Base-by-base conservation (phyloP, 306 rosid genomes). In the Malus sylvestris region DNA sequence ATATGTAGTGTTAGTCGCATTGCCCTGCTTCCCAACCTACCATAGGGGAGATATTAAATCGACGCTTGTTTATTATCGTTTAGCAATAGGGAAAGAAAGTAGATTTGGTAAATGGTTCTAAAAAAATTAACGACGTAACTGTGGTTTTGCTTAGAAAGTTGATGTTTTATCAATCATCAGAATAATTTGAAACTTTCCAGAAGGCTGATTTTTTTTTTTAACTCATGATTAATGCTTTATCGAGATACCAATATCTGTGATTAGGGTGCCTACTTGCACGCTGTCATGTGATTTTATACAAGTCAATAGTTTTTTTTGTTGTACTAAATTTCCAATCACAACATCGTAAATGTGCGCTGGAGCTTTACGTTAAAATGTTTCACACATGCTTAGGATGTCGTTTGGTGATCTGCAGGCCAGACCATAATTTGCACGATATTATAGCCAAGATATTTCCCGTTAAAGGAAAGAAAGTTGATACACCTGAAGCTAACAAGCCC, bases 381-480 rank as follows among this genome's bases (percentile, higher is more conserved):
- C 66, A 51, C 52, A 14, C 73, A 44, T 78, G 67, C 76, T 63
- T 40, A 68, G 68, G 71, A 55, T 76, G 67, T 35, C 64, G 60
- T 55, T 51, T 79, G 69, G 76, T 81, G 67, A 63, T 83, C 45
- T 82, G 77, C 96, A 95, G 99, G 97, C 97, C 97, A 63, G 99
- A 95, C 86, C 97, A 92, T 85, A 95, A 95, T 88, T 78, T 95
- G 84, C 99, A 95, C 87, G 99, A 95, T 82, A 87, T 95, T 64
- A 91, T 97, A 81, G 86, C 89, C 67, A 95, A 92, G 85, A 76
- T 92, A 58, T 95, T 95, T 88, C 99, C 99, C 73, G 74, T 80
- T 15, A 88, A 79, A 70, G 72, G 87, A 78, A 84, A 83, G 82
- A 95, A 92, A 78, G 55, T 16, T 15, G 20, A 51, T 51, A 16